Percentiles rank a stretch among this genome's conserved stretches.
These are phyloP conservation scores for Ganoderma resinaceum DNA, from an alignment of 1,284 basidiomycete species.

Conservation along the genomic window DNA sequence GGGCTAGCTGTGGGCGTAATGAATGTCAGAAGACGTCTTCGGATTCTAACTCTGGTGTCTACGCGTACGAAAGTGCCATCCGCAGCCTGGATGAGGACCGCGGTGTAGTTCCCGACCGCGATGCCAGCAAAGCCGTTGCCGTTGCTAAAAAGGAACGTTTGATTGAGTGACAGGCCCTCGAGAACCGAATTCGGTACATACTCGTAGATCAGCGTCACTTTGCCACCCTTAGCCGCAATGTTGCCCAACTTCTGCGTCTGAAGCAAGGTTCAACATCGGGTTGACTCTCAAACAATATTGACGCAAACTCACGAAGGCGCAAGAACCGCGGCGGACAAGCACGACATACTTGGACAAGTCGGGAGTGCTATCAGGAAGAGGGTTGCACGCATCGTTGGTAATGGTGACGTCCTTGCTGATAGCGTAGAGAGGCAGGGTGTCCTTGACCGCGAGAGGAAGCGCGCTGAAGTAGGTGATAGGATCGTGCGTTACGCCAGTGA, in stretches of 20 bases:
- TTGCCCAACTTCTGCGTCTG: constrained; percentile 54
- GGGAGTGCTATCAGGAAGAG: constrained; percentile 58
- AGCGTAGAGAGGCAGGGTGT: constrained; percentile 49
- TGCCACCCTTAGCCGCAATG: constrained; percentile 56
- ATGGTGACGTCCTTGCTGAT: constrained; percentile 51
- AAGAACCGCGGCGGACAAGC: constrained; percentile 59
- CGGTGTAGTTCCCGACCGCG: constrained; percentile 50
- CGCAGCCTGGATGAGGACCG: constrained; percentile 45
- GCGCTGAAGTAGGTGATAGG: constrained; percentile 51
- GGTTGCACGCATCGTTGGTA: constrained; percentile 58
- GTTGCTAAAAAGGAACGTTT: constrained; percentile 44
- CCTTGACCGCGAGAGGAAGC: constrained; percentile 46
- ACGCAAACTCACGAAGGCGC: constrained; percentile 49
- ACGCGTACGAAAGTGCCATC: constrained; percentile 44
- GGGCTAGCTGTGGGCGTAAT: constrained; percentile 42
- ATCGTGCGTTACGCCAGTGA: constrained; percentile 47
- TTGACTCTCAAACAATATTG: constrained; percentile 12
- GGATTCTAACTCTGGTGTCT: not conserved
- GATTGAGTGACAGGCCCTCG: not conserved
- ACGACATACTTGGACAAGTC: constrained; percentile 56
- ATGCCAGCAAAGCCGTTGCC: constrained; percentile 51
- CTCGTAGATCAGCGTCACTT: constrained; percentile 61
- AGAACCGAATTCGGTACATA: constrained; percentile 36
- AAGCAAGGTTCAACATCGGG: constrained; percentile 9
- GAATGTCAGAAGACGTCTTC: constrained; percentile 14